Evolutionary conservation across 257 asterid genomes (phyloP).

Genomic region (Perilla frutescens): DNA sequence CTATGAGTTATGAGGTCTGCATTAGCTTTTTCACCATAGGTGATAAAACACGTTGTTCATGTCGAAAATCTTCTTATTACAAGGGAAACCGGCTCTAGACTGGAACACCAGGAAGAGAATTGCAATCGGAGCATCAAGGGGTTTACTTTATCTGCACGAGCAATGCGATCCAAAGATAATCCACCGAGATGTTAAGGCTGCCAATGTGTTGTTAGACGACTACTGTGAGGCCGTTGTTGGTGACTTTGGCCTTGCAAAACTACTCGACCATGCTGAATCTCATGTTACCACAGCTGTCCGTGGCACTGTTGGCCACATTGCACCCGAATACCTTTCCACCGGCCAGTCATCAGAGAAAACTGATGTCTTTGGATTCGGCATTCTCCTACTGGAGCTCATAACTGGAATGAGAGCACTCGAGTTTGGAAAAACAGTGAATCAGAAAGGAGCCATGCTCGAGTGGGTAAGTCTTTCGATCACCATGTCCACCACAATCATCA

Average conservation of each 20-base stretch:
- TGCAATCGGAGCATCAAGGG: slow-evolving; percentile 91
- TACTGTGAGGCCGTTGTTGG: slow-evolving; percentile 87
- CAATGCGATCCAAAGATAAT: slow-evolving; percentile 98
- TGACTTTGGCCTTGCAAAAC: slow-evolving; percentile 94
- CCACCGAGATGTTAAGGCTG: slow-evolving; percentile 96
- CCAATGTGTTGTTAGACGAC: slow-evolving; percentile 83
- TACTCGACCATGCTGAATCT: slow-evolving; percentile 87
- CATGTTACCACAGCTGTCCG: slow-evolving; percentile 98
- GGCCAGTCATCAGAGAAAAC: slow-evolving; percentile 97
- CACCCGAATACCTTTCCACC: slow-evolving; percentile 90
- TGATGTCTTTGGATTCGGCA: slow-evolving; percentile 93
- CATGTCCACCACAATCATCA: neutral
- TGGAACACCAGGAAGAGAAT: slow-evolving; percentile 88
- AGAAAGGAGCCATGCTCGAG: slow-evolving; percentile 89
- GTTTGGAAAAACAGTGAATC: slow-evolving; percentile 78
- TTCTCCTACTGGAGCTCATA: slow-evolving; percentile 83
- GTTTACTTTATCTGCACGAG: slow-evolving; percentile 86
- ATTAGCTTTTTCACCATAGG: neutral
- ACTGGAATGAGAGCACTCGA: slow-evolving; percentile 94
- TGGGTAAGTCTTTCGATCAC: slow-evolving; percentile 53
- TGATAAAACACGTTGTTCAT: neutral
- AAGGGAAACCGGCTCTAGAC: slow-evolving; percentile 81
- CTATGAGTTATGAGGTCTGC: neutral
- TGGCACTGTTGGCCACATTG: slow-evolving; percentile 95
- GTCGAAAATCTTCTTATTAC: neutral